phyloP scores from a whole-genome alignment of 495 filamentous ascomycete genomes.

The Glonium stellatum region DNA sequence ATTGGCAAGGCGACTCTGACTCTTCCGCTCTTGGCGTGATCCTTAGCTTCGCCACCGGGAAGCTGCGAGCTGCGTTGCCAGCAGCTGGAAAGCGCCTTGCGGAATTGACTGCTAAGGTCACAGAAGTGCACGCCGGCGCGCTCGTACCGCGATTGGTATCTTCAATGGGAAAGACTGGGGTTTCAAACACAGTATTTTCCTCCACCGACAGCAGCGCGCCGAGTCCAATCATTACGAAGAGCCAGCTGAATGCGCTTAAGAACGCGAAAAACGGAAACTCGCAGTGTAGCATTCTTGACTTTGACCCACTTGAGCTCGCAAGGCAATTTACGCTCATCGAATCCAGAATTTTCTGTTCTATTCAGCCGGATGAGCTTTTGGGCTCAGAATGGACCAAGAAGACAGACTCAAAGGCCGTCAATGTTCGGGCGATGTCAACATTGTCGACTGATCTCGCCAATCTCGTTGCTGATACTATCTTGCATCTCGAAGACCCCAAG shows the following conservation, averaged over 20 bases:
- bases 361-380: constrained; percentile 89
- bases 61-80: constrained; percentile 60
- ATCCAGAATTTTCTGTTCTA: constrained; percentile 86
- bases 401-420: constrained; percentile 67
- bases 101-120: constrained; percentile 77
- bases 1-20: constrained; percentile 84
- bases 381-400: constrained; percentile 91
- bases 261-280: constrained; percentile 66
- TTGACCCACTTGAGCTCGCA: constrained; percentile 87
- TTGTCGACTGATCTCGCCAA: constrained; percentile 87
- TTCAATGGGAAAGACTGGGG: constrained; percentile 80
- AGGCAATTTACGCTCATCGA: constrained; percentile 91
- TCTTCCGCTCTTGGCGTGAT: constrained; percentile 67
- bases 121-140: constrained; percentile 56
- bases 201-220: constrained; percentile 62
- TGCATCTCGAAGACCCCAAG: constrained; percentile 79
- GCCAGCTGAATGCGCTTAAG: constrained; percentile 64
- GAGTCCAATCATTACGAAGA: constrained; percentile 61
- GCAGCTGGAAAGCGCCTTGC: constrained; percentile 70
- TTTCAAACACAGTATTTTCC: constrained; percentile 60
- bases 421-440: constrained; percentile 90
- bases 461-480: constrained; percentile 91
- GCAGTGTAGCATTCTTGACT: constrained; percentile 74
- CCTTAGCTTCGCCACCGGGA: constrained; percentile 65
- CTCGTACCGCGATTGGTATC: constrained; percentile 82